Percentiles rank a stretch among this genome's conserved stretches.
These are phyloP conservation scores for Aphelidium insulamus DNA, from an alignment of 371 early-diverging fungal species.

Conservation along the genomic window DNA sequence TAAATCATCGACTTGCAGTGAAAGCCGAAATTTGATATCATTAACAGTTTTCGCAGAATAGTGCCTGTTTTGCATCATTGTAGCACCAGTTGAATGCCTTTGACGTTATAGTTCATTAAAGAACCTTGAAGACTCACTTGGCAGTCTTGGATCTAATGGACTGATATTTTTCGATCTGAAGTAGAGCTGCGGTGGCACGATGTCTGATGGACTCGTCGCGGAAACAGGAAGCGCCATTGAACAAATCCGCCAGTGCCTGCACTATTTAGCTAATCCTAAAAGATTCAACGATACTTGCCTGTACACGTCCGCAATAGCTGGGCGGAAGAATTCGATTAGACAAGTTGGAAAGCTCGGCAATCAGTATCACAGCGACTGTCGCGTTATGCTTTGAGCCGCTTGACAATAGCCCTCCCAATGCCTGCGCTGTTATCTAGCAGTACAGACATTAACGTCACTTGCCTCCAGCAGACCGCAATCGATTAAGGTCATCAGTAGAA, in stretches of 20 bases:
- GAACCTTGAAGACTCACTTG: too few species aligned
- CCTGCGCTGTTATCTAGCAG: not conserved
- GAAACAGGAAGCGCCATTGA: conserved; percentile 50
- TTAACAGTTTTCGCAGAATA: conserved; percentile 17
- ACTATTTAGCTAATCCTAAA: not conserved
- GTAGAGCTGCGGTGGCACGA: conserved; percentile 41
- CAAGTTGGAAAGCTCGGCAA: conserved; percentile 16
- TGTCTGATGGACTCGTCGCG: conserved; percentile 48
- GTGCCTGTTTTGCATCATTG: not conserved
- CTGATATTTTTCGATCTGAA: conserved; percentile 48
- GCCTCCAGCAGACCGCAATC: conserved; percentile 60
- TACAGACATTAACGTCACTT: not conserved
- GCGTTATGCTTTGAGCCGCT: not conserved
- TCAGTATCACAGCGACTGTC: not conserved
- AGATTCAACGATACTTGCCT: not conserved
- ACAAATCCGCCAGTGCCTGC: conserved; percentile 26
- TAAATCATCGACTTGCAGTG: conserved; percentile 50
- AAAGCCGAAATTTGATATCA: conserved; percentile 36
- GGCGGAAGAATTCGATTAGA: conserved; percentile 12
- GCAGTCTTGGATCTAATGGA: too few species aligned
- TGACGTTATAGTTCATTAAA: conserved; percentile 17
- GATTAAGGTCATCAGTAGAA: conserved; percentile 47
- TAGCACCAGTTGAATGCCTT: conserved; percentile 3
- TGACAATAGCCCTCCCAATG: conserved; percentile 1
- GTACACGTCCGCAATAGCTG: conserved; percentile 4